A percentile compares a stretch with the other conserved stretches of the same genome.
phyloP scores from a whole-genome alignment of 148 eudicot genomes.

The Limonium bicolor region DNA sequence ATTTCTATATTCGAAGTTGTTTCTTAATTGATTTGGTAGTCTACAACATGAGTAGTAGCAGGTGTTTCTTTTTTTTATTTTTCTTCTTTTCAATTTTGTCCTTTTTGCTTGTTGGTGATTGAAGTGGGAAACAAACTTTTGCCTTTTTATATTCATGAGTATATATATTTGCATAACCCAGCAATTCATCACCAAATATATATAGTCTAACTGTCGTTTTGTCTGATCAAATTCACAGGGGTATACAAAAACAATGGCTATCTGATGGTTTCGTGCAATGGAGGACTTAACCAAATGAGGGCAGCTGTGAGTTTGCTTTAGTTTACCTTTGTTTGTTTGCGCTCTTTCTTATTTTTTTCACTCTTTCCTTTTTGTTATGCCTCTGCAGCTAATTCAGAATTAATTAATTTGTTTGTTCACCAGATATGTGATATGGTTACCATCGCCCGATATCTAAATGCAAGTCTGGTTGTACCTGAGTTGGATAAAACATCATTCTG shows the following conservation, averaged over 20 bases:
- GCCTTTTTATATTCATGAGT: no score
- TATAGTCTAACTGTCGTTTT: no score
- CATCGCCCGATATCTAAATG: conserved; percentile 28
- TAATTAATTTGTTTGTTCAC: not conserved
- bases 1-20: no score
- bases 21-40: no score
- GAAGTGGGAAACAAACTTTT: no score
- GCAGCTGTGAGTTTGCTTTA: conserved; percentile 15
- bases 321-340: not conserved
- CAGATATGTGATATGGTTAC: conserved; percentile 47
- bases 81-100: no score
- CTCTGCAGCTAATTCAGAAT: not conserved
- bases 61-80: no score
- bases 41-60: no score
- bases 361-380: not conserved
- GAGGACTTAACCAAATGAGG: conserved; percentile 33
- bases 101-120: no score
- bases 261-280: conserved; percentile 26
- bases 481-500: conserved; percentile 35
- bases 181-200: no score
- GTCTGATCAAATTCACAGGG: conserved; percentile 6
- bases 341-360: not conserved
- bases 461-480: conserved; percentile 31
- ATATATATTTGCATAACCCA: no score
- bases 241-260: conserved; percentile 23